Conservation (phyloP, 2,329 filamentous ascomycete species). For the Aureobasidium zeae region DNA sequence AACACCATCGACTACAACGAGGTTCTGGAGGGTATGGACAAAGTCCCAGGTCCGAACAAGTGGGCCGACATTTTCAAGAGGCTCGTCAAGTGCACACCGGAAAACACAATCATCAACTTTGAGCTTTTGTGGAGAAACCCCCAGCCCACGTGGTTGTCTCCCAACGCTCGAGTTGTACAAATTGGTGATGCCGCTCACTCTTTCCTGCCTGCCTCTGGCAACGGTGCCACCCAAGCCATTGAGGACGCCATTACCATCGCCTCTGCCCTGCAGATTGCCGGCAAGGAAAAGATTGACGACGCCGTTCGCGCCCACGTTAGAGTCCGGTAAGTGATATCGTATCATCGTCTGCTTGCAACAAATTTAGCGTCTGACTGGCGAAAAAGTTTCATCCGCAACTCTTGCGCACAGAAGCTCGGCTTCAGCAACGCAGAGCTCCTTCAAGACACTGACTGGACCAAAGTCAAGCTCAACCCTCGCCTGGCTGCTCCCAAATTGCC, state of each 20-base stretch:
- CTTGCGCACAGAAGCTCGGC: constrained; percentile 41
- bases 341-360: no score
- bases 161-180: constrained; percentile 35
- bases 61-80: constrained; percentile 40
- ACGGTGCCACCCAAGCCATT: constrained; percentile 41
- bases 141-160: constrained; percentile 37
- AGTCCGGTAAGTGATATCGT: constrained; percentile 30
- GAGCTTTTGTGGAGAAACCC: constrained; percentile 36
- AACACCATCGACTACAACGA: constrained; percentile 39
- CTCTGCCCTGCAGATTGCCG: constrained; percentile 38
- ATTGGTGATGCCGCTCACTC: constrained; percentile 39
- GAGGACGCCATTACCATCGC: constrained; percentile 39
- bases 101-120: constrained; percentile 42
- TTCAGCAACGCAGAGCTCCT: constrained; percentile 40
- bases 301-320: constrained; percentile 34
- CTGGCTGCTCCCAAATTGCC: constrained; percentile 37
- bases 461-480: constrained; percentile 38
- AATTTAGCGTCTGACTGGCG: constrained; percentile 15
- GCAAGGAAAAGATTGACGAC: constrained; percentile 31
- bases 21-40: constrained; percentile 38
- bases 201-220: constrained; percentile 37
- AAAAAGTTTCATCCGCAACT: constrained; percentile 37
- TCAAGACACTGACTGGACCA: constrained; percentile 41
- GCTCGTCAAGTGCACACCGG: constrained; percentile 36
- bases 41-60: constrained; percentile 34